A percentile compares a stretch with the other conserved stretches of the same genome.
phyloP scores from a whole-genome alignment of 2,329 filamentous ascomycete species.

The Ustulina deusta region DNA sequence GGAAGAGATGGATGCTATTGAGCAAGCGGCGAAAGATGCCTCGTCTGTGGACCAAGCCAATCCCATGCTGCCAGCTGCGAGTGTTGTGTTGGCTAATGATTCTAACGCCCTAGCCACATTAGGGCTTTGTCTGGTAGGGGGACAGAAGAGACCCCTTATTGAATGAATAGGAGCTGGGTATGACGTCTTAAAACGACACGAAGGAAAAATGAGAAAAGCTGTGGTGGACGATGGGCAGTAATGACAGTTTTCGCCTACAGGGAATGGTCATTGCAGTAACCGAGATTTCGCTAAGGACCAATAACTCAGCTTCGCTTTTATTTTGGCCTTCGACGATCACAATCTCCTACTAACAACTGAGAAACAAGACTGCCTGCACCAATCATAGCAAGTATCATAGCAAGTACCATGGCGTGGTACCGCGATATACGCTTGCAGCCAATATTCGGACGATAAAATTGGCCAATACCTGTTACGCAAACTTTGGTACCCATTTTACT shows the following conservation, averaged over 20 bases:
- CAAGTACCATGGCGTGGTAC: neutral
- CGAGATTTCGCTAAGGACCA: conserved; percentile 1
- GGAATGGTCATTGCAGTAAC: conserved; percentile 14
- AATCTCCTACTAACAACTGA: neutral
- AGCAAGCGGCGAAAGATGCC: conserved; percentile 93
- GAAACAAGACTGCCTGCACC: conserved; percentile 2
- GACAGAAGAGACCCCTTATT: conserved; percentile 74
- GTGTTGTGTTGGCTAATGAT: conserved; percentile 84
- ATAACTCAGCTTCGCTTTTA: conserved; percentile 10
- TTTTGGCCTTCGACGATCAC: conserved; percentile 8
- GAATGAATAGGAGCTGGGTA: conserved; percentile 59
- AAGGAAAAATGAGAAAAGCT: conserved; percentile 9
- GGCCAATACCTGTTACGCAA: neutral
- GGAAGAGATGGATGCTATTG: conserved; percentile 98
- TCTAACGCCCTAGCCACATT: conserved; percentile 71
- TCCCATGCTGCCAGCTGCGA: conserved; percentile 88
- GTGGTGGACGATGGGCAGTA: conserved; percentile 5
- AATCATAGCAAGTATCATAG: neutral
- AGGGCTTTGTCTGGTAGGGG: conserved; percentile 72
- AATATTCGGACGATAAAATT: conserved; percentile 6
- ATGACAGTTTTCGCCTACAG: conserved; percentile 6
- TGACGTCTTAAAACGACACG: neutral
- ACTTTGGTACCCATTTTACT: neutral
- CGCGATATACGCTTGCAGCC: neutral
- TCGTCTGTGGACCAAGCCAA: conserved; percentile 88